Evolutionary conservation across 352 stramenopile species (phyloP).

Genomic region (Pythium utonaiense): DNA sequence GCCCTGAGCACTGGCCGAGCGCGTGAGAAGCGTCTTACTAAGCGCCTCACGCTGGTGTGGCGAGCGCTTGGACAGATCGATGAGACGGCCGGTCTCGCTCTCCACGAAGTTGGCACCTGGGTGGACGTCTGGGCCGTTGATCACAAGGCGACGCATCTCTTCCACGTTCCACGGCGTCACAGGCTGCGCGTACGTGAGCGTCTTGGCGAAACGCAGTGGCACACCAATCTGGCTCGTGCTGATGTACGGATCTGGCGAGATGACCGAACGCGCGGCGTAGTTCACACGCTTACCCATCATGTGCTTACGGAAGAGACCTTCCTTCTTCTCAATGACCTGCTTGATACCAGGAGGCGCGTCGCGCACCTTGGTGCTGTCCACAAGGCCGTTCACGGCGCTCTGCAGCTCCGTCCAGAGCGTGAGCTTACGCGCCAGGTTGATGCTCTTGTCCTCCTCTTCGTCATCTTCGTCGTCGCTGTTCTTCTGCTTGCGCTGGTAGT

Average conservation of each 20-base stretch:
- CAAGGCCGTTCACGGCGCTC: conserved; percentile 83
- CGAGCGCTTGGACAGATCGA: conserved; percentile 94
- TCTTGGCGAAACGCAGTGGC: conserved; percentile 97
- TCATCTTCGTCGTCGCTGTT: conserved; percentile 54
- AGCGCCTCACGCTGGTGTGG: conserved; percentile 93
- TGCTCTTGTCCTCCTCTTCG: conserved; percentile 38
- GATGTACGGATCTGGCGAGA: conserved; percentile 99
- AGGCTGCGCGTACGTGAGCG: conserved; percentile 96
- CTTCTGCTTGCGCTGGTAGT: conserved; percentile 40
- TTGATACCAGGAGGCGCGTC: conserved; percentile 91
- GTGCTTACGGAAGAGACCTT: conserved; percentile 99
- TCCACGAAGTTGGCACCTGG: conserved; percentile 98
- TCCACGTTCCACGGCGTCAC: conserved; percentile 98
- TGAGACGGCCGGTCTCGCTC: conserved; percentile 90
- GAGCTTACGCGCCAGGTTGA: conserved; percentile 91
- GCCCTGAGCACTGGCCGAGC: conserved; percentile 74
- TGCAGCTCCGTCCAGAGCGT: conserved; percentile 97
- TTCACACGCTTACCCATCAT: conserved; percentile 99
- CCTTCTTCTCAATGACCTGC: conserved; percentile 99
- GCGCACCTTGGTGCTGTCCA: conserved; percentile 79
- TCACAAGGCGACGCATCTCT: conserved; percentile 95
- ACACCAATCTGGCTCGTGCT: conserved; percentile 99
- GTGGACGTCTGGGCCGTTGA: conserved; percentile 95
- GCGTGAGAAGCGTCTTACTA: conserved; percentile 93
- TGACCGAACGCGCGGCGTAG: conserved; percentile 98